Evolutionary conservation across 768 basidiomycete genomes (phyloP), one percentile per base, ranked within the genome.

Genomic region (Amanita fuliginea): DNA sequence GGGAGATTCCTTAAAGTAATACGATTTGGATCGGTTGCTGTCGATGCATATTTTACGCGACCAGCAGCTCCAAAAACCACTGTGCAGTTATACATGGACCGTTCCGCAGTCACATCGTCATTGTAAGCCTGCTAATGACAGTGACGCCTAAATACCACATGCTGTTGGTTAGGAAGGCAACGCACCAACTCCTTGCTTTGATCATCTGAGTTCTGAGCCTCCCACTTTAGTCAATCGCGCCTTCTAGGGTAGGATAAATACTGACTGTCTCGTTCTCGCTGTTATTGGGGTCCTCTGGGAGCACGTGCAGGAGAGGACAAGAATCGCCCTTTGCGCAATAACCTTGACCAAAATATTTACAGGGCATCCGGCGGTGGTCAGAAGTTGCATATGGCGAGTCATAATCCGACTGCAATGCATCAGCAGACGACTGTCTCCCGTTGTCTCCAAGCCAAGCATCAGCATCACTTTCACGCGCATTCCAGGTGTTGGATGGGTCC

Each of bases 1-100:
- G 74, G 70, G 16, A 79, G 56, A 46, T 73, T 71, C 11, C 65
- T 65, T 7, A 80, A 53, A 24, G 69, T 50, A 36, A 76, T 54
- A 26, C 57, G 61, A 11, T 46, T 55, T 2, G 71, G 68, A 48
- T 76, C 73, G 6, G 68, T 67, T 0, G 64, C 57, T 2, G 73
- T 71, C 46, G 57, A 54, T 30, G 75, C 55, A 8, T 58, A 33
- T 13, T 55, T 42, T 6, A 72, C 63, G 1, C 52, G 51, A 9
- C 61, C 59, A 22, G 67, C 64, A 32, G 59, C 46, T 6, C 66
- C 67, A 53, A 69, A 71, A 0, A 49, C 42, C 19, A 73, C 65
- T 21, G 54, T 54, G 50, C 65, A 64, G 42, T 60, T 59, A 54
- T 62, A 60, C 22, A 67, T 54, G 40, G 49, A 54, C 3, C 60